Evolutionary conservation across 495 filamentous ascomycete species (phyloP), one percentile per base, ranked within the genome.

Genomic region (Xeromyces bisporus): DNA sequence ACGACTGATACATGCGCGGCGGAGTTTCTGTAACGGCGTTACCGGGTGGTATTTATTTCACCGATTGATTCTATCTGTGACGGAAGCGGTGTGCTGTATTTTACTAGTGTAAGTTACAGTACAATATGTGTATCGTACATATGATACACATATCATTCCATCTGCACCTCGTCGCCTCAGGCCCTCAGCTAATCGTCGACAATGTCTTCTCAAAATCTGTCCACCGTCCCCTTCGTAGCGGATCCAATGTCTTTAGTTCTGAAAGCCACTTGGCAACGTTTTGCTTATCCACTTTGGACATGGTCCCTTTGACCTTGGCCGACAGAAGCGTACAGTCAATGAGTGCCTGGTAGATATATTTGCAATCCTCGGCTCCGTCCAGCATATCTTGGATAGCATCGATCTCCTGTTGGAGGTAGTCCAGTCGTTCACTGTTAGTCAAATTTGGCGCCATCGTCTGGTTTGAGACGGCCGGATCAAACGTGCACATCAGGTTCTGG

Each of bases 311-410:
- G 34, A 51, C 52, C 40, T 55, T 59, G 11, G 42, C 53, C n/a
- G 28, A 49, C 33, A 55, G 35, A 38, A 51, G 37, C 16, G 47
- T 56, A 44, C 18, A 79, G 56, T 75, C 67, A 23, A 87, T 64
- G 32, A 92, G 54, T 4, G 73, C 74, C 47, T 84, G 76, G 43
- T 87, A 80, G 11, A 87, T 75, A 56, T 77, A 80, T 48, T 82
- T 84, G 44, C 74, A 73, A 33, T 81, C 70, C 14, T 66, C 65
- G n/a, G 76, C 79, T 31, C 73, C 76, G 39, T 80, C 74, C 12
- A 84, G 49, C 53, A 87, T 67, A 15, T 83, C 82, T 44, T 69
- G 63, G 37, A 87, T 66, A 14, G 64, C 60, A 2, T 72, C 71
- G 11, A 84, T 67, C 44, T 87, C 75, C 28, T 66, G 56, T 30